Evolutionary conservation across 257 asterid genomes (phyloP).

Genomic region (Verbascum thapsus): DNA sequence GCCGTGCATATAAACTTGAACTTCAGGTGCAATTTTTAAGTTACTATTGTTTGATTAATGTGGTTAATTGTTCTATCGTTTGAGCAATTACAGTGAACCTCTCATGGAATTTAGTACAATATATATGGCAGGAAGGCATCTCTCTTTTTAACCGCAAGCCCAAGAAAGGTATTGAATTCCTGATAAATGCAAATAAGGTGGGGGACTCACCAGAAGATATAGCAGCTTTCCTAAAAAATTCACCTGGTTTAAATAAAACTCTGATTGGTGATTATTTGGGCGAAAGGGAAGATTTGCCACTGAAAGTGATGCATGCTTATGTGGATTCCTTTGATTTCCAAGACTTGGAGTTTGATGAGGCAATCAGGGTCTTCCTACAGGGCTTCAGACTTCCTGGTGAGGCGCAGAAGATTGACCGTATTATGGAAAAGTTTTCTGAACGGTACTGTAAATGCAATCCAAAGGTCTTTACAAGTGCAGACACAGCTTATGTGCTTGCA

Average conservation of each 20-base stretch:
- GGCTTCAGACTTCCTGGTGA: conserved; percentile 99
- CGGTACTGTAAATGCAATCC: conserved; percentile 96
- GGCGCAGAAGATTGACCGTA: conserved; percentile 98
- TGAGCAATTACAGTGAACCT: conserved; percentile 24
- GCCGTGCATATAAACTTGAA: conserved; percentile 97
- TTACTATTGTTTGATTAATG: conserved; percentile 29
- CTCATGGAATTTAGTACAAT: conserved; percentile 34
- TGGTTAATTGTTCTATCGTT: conserved; percentile 24
- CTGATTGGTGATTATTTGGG: conserved; percentile 97
- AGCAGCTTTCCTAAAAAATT: conserved; percentile 82
- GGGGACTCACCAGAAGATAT: conserved; percentile 89
- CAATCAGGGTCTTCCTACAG: conserved; percentile 84
- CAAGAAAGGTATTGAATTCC: conserved; percentile 91
- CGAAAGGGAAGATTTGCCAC: conserved; percentile 94
- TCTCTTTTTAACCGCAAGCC: conserved; percentile 97
- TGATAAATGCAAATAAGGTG: conserved; percentile 91
- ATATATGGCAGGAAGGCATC: conserved; percentile 93
- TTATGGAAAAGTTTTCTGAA: conserved; percentile 98
- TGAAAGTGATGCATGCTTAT: conserved; percentile 96
- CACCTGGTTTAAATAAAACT: conserved; percentile 84
- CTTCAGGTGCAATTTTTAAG: conserved; percentile 74
- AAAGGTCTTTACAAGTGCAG: conserved; percentile 88
- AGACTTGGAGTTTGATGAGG: conserved; percentile 92
- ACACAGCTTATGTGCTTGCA: conserved; percentile 98
- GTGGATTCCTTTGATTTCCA: conserved; percentile 98